Base-by-base conservation (phyloP, 2,329 filamentous ascomycete genomes). In the Metarhizium album region DNA sequence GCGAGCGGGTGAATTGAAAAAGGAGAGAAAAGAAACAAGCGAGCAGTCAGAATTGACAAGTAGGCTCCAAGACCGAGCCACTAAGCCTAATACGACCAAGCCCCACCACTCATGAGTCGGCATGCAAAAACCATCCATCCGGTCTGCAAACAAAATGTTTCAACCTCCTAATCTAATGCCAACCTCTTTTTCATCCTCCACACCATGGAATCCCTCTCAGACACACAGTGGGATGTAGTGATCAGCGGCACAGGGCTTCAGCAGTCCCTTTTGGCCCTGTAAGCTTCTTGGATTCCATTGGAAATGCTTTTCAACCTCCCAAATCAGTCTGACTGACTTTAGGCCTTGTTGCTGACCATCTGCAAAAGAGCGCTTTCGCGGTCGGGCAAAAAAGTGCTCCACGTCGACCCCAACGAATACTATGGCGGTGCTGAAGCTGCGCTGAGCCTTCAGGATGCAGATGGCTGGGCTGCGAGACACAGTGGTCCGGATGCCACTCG, bases 371-470 rank as follows among this genome's bases (percentile, higher is more conserved):
- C 91, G 62, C 78, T 97, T 60, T 97, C 91, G 59, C 85, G 90
- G 63, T 95, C 90, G 55, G 84, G 83, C 64, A 95, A 95, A 75
- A 93, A 88, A 61, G 80, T 96, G 58, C 79, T 97, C 53, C 91
- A 97, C 66, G 74, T 96, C 64, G 91, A 97, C 65, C 78, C 80
- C 56, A 90, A 95, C 70, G 76, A 83, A 55, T 95, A 88, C 68
- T 97, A 97, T 70, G 91, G 91, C 60, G 87, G 86, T 49, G 67
- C 83, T 38, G 89, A 95, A 64, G 90, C 91, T 55, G 88, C 89
- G 2, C 79, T 97, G 58, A 93, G 83, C 67, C 73, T 96, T 35
- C 79, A 87, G 54, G 91, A 96, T 65, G 83, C 81, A 37, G 83
- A 90, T 58, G 74, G 76, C 37, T 97, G 90, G 89, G 82, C 75